Evolutionary conservation across 2,329 filamentous ascomycete genomes (phyloP).

Genomic region (Diaporthe sp.): DNA sequence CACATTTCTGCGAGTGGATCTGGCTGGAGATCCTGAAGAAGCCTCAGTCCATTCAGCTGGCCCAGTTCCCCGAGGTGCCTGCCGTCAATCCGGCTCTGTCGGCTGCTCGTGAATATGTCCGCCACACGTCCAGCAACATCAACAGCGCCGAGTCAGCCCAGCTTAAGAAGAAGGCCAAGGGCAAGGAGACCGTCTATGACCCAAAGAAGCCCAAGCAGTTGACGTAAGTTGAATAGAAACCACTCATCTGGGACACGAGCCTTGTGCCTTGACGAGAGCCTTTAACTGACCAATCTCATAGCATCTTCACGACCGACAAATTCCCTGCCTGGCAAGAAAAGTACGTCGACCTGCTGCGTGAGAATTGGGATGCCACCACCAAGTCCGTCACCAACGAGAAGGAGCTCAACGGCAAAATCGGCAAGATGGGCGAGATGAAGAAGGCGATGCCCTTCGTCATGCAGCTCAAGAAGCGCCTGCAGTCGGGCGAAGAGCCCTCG

Average conservation of each 20-base stretch:
- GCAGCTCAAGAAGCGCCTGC: constrained; percentile 84
- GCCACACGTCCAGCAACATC: constrained; percentile 79
- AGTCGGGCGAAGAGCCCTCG: constrained; percentile 75
- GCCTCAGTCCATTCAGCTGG: constrained; percentile 82
- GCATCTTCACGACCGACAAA: constrained; percentile 81
- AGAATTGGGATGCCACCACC: constrained; percentile 74
- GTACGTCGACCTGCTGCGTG: constrained; percentile 84
- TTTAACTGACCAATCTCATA: constrained; percentile 25
- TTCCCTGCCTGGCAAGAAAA: constrained; percentile 94
- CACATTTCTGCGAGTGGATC: constrained; percentile 95
- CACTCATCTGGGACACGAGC: no score
- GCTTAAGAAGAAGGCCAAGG: constrained; percentile 92
- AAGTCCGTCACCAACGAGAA: constrained; percentile 81
- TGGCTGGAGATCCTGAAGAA: constrained; percentile 93
- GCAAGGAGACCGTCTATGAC: constrained; percentile 88
- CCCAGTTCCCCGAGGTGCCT: constrained; percentile 79
- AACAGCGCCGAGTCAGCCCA: constrained; percentile 87
- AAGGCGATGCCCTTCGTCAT: constrained; percentile 99
- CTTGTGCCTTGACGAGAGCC: neutral
- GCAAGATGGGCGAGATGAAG: constrained; percentile 92
- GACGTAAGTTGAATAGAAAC: constrained; percentile 56
- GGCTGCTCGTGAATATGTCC: constrained; percentile 81
- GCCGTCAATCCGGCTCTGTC: constrained; percentile 76
- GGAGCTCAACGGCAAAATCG: constrained; percentile 81
- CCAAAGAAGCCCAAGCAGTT: constrained; percentile 93